Evolutionary conservation across 2,329 filamentous ascomycete genomes (phyloP), one percentile per base, ranked within the genome.

Genomic region (Penicillium sp.): DNA sequence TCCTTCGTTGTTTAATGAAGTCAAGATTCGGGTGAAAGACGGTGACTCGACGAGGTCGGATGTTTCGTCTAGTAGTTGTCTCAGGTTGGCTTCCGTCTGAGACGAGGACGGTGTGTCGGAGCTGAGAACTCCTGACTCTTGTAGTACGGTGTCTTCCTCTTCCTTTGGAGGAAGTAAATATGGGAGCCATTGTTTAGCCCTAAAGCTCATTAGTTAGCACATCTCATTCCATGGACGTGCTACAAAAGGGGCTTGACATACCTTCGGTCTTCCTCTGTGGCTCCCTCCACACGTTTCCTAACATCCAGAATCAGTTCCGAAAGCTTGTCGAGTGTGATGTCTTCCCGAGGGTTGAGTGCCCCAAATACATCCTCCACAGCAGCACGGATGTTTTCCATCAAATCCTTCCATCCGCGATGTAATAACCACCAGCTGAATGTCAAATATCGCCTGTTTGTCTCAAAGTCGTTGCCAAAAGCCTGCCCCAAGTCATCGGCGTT

Each of bases 401-500:
- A 77, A 57, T 91, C 85, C 62, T 86, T 84, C 86, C 91, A 97
- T 45, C 94, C 94, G 62, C 85, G 85, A 74, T 99, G 93, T 48
- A 99, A 80, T 47, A 99, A 78, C 92, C 93, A 99, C 94, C 94
- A 99, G 74, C 91, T 96, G 71, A 97, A 96, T 42, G 92, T 95
- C 49, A 99, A 80, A 69, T 97, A 99, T 68, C 90, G 89, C 64
- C 92, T 83, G 74, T 99, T 99, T 33, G 91, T 96, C 72, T 97
- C 92, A 64, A 96, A 97, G 72, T 99, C 94, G 71, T 89, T 93
- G 46, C 91, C 91, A 68, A 95, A 91, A 3, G 86, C 83, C 65
- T 92, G 88, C 54, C 93, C 89, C 66, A 88, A 88, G 69, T 94
- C 90, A 69, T 97, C 92, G 69, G 97, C 93, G 67, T 95, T 87